A percentile compares a stretch with the other conserved stretches of the same genome.
Conservation (phyloP, 129 eudicot species). For the Flaveria trinervia region DNA sequence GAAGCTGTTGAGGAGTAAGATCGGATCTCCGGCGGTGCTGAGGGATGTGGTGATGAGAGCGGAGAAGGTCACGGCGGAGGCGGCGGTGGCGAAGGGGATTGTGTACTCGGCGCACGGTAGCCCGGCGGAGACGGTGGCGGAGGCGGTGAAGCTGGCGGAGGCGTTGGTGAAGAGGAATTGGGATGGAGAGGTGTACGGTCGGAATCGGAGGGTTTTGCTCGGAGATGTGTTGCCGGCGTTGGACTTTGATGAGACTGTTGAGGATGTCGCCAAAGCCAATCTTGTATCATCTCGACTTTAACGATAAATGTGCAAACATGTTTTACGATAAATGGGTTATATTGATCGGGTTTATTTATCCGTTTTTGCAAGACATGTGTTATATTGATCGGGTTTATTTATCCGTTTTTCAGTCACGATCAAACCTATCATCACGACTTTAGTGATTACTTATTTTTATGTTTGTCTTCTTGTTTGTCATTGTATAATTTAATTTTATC, state of each 20-base stretch:
- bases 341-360: too few relatives aligned
- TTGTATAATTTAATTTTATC: too few relatives aligned
- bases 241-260: slow-evolving; percentile 52
- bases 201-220: slow-evolving; percentile 43
- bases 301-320: too few relatives aligned
- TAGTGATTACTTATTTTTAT: too few relatives aligned
- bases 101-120: slow-evolving; percentile 56
- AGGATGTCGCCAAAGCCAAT: slow-evolving; percentile 30
- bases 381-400: too few relatives aligned
- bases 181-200: slow-evolving; percentile 65
- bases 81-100: slow-evolving; percentile 61
- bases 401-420: too few relatives aligned
- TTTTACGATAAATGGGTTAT: too few relatives aligned
- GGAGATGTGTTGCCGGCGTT: slow-evolving; percentile 49
- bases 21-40: slow-evolving; percentile 53
- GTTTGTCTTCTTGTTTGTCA: too few relatives aligned
- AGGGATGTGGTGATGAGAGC: slow-evolving; percentile 63
- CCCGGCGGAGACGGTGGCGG: slow-evolving; percentile 62
- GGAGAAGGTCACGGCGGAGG: slow-evolving; percentile 51
- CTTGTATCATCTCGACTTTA: slow-evolving; percentile 22
- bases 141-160: slow-evolving; percentile 55
- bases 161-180: slow-evolving; percentile 52
- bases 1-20: slow-evolving; percentile 40
- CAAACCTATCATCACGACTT: too few relatives aligned
- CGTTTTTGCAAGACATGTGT: too few relatives aligned